A percentile compares a stretch with the other conserved stretches of the same genome.
These are phyloP conservation scores for Mesembryanthemum crystallinum DNA, from an alignment of 148 eudicot species.

Conservation along the genomic window DNA sequence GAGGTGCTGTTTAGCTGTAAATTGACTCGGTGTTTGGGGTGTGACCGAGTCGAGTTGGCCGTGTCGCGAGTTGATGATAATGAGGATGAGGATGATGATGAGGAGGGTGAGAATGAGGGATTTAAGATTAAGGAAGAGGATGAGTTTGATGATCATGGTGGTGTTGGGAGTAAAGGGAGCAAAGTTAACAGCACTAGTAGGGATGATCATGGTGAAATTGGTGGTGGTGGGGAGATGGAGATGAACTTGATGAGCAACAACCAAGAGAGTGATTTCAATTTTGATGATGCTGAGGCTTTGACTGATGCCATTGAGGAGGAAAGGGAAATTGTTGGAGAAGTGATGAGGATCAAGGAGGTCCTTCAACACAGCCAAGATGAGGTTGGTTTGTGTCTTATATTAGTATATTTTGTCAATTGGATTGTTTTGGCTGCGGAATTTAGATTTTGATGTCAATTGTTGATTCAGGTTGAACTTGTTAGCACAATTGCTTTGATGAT, in stretches of 20 bases:
- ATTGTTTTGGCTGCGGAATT: neutral
- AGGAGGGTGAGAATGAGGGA: conserved; percentile 20
- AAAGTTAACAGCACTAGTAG: conserved; percentile 48
- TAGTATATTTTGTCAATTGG: neutral
- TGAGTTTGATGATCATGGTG: conserved; percentile 38
- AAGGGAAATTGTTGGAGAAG: conserved; percentile 54
- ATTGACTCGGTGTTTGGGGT: conserved; percentile 50
- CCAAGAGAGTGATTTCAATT: conserved; percentile 44
- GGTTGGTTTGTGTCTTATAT: conserved; percentile 35
- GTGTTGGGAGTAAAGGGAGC: conserved; percentile 57
- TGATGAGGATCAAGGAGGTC: conserved; percentile 72
- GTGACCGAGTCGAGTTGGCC: conserved; percentile 61
- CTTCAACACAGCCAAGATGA: conserved; percentile 58
- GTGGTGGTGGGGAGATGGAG: conserved; percentile 30
- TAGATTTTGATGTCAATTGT: too few species aligned
- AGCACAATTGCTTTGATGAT: neutral
- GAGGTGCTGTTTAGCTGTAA: conserved; percentile 59
- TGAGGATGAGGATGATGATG: conserved; percentile 17
- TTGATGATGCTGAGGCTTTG: conserved; percentile 83
- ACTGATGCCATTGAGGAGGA: conserved; percentile 80
- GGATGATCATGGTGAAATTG: conserved; percentile 31
- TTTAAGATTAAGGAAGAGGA: conserved; percentile 7
- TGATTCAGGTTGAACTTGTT: neutral
- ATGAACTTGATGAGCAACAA: conserved; percentile 26
- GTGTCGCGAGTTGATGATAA: conserved; percentile 42